These are phyloP conservation scores for Gastrolobium villosum DNA, from an alignment of 306 rosid genomes.

Conservation along the genomic window DNA sequence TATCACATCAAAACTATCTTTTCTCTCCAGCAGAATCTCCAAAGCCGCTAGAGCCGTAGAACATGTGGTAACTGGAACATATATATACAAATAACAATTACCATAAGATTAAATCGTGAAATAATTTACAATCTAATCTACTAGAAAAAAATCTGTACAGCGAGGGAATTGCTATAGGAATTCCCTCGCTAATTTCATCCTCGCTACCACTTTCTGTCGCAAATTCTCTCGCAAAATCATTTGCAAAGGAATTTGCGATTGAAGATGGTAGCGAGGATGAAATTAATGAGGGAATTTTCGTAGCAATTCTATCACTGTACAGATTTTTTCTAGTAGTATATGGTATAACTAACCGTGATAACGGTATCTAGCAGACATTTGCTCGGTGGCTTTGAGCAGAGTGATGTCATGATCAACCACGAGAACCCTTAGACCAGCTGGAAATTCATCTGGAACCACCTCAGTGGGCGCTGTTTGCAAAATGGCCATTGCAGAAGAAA, in stretches of 20 bases:
- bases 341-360: constrained; percentile 50
- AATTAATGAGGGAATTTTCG: too few relatives aligned
- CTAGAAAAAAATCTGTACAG: too few relatives aligned
- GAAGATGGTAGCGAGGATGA: too few relatives aligned
- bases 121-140: background rate
- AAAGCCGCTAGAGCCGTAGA: constrained; percentile 55
- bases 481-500: constrained; percentile 10
- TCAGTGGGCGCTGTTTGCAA: constrained; percentile 20
- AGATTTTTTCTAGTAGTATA: too few relatives aligned
- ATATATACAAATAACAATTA: background rate
- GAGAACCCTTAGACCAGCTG: constrained; percentile 64
- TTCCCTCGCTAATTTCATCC: too few relatives aligned
- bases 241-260: too few relatives aligned
- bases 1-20: constrained; percentile 61
- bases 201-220: too few relatives aligned
- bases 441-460: constrained; percentile 48
- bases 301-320: too few relatives aligned
- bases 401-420: constrained; percentile 68
- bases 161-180: too few relatives aligned
- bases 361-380: constrained; percentile 54
- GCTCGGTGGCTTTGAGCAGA: constrained; percentile 50
- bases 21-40: constrained; percentile 60
- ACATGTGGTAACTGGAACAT: constrained; percentile 58
- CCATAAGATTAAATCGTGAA: background rate
- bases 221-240: too few relatives aligned